Conservation (phyloP, 2,329 filamentous ascomycete species). For the Sporothrix luriei region DNA sequence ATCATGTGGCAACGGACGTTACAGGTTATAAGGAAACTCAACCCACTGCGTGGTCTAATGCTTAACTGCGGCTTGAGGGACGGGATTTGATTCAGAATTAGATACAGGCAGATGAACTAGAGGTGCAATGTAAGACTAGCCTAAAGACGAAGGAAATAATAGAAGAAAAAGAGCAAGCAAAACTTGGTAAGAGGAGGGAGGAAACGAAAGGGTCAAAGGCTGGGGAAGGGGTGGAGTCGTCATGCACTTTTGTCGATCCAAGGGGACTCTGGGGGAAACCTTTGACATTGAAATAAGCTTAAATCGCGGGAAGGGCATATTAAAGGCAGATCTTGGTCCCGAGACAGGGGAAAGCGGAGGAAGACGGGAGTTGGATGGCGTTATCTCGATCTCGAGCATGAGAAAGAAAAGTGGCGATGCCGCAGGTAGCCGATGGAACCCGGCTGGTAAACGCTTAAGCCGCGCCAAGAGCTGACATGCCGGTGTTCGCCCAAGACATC, state of each 20-base stretch:
- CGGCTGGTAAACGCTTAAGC: conserved; percentile 13
- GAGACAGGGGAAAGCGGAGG: not conserved
- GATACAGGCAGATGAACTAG: not conserved
- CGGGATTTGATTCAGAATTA: not conserved
- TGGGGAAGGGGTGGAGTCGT: not conserved
- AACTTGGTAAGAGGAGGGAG: not conserved
- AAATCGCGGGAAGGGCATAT: not conserved
- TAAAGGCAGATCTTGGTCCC: conserved; percentile 8
- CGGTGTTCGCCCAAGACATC: not conserved
- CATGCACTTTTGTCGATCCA: not conserved
- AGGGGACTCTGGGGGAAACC: not conserved
- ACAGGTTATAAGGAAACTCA: not conserved
- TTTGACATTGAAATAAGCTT: conserved; percentile 20
- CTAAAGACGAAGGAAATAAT: not conserved
- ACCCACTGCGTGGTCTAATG: not conserved
- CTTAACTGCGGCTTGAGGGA: not conserved
- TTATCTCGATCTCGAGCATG: conserved; percentile 4
- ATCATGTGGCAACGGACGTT: not conserved
- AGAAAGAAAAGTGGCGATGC: not conserved
- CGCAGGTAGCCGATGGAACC: conserved; percentile 24
- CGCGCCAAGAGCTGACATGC: conserved; percentile 7
- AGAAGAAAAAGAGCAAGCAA: not conserved
- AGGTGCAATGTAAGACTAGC: not conserved
- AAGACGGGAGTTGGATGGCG: not conserved
- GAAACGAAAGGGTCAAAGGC: not conserved